Evolutionary conservation across 768 basidiomycete genomes (phyloP), one percentile per base, ranked within the genome.

Genomic region (Boletales sp.): DNA sequence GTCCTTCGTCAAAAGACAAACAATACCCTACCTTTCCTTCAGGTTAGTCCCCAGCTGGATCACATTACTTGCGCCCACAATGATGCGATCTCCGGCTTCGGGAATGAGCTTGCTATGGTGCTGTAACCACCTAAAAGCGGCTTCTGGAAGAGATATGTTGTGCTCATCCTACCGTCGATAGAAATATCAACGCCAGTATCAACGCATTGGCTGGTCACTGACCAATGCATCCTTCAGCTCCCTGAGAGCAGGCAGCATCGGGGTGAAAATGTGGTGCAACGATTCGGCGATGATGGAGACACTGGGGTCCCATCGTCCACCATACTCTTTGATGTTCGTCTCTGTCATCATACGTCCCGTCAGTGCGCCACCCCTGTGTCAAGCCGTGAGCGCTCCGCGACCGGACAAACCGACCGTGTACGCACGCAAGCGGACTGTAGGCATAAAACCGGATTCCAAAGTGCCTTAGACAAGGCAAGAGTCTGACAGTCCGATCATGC

Each of bases 391-490:
- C 15, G 34, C 34, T 8, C 34, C 25, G 25, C 25, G 25, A 28
- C 25, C 5, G 25, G 25, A 28, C 6, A 28, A 28, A 28, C 3
- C 7, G 25, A 28, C 25, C 25, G 25, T 28, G 25, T 28, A 53
- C 53, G 14, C 21, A 61, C 60, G 57, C 57, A 18, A 61, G 49
- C 19, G 60, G 57, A n/a, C 60, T 62, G 39, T 46, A 56, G 3
- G 51, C 73, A 48, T 73, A 72, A 57, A 76, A 75, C 28, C 68
- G 60, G 44, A 75, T 69, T 34, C 70, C 70, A 49, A 65, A 71
- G 56, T 71, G 69, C 37, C 72, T 62, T 15, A 77, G 58, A 57
- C 74, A 73, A 8, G 77, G 72, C 53, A 77, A 68, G 13, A 76
- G 66, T 34, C 62, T 57, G 30, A 28, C 21, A 28, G 30, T 14